These are phyloP conservation scores for Lyophyllum shimeji DNA, from an alignment of 768 basidiomycete genomes.

Conservation along the genomic window DNA sequence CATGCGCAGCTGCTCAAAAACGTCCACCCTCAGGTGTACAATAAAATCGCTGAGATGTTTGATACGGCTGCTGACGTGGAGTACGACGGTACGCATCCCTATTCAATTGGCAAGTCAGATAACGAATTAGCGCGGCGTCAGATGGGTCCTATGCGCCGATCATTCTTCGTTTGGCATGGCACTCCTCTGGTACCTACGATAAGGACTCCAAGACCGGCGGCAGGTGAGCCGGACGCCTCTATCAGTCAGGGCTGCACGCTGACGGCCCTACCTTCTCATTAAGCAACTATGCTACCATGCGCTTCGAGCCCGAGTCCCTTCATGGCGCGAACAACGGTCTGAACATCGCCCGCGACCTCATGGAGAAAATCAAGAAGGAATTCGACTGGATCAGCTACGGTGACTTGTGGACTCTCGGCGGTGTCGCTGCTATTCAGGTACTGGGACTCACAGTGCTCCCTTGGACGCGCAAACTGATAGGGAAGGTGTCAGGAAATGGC, in stretches of 20 bases:
- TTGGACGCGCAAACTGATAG: neutral
- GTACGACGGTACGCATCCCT: slow-evolving; percentile 71
- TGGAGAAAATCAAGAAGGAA: slow-evolving; percentile 86
- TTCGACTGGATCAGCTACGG: slow-evolving; percentile 96
- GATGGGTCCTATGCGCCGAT: slow-evolving; percentile 91
- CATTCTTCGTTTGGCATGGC: slow-evolving; percentile 90
- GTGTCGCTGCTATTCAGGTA: slow-evolving; percentile 84
- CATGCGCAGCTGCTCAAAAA: neutral
- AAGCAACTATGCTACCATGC: slow-evolving; percentile 98
- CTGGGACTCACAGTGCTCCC: slow-evolving; percentile 4
- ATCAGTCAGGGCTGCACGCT: slow-evolving; percentile 3
- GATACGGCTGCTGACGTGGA: slow-evolving; percentile 61
- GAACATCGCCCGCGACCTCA: slow-evolving; percentile 72
- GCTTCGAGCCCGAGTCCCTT: slow-evolving; percentile 84
- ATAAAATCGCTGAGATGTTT: slow-evolving; percentile 74
- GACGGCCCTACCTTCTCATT: neutral
- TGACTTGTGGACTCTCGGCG: slow-evolving; percentile 95
- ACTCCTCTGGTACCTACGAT: slow-evolving; percentile 91
- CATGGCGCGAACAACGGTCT: slow-evolving; percentile 88
- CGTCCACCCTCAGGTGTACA: slow-evolving; percentile 69
- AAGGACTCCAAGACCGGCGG: slow-evolving; percentile 75
- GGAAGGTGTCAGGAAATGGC: slow-evolving; percentile 67
- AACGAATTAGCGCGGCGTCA: slow-evolving; percentile 26
- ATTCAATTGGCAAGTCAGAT: slow-evolving; percentile 14
- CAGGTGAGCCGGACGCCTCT: slow-evolving; percentile 48